phyloP scores from a whole-genome alignment of 1,284 basidiomycete genomes.

The Trametes polyzona region DNA sequence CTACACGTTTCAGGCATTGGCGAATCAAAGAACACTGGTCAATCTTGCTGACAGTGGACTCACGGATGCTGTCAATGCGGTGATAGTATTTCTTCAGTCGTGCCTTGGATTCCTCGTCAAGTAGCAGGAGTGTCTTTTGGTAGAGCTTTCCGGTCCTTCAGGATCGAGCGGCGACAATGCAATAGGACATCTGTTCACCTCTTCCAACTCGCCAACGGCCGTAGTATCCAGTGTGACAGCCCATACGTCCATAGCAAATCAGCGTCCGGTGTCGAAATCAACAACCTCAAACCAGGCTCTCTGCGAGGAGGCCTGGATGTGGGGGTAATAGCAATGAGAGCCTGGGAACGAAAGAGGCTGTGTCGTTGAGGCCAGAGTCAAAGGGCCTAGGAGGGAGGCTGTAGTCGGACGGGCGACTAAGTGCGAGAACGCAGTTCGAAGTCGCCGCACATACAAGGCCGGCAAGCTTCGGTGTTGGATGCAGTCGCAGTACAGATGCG shows the following conservation, averaged over 20 bases:
- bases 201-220: slow-evolving; percentile 41
- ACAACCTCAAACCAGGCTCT: no score
- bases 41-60: slow-evolving; percentile 28
- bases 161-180: background rate
- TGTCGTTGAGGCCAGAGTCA: no score
- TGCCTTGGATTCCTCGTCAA: slow-evolving; percentile 57
- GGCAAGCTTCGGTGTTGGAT: no score
- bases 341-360: no score
- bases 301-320: no score
- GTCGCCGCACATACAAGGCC: no score
- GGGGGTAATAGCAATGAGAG: no score
- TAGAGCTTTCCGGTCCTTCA: slow-evolving; percentile 52
- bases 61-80: slow-evolving; percentile 75
- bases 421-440: no score
- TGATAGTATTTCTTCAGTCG: slow-evolving; percentile 68
- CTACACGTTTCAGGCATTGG: slow-evolving; percentile 40
- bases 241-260: slow-evolving; percentile 57
- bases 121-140: slow-evolving; percentile 51
- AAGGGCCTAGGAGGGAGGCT: no score
- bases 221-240: slow-evolving; percentile 43
- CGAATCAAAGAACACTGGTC: background rate
- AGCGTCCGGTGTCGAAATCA: background rate
- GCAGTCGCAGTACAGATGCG: no score
- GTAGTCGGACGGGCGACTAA: no score
- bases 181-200: slow-evolving; percentile 46